Conservation (phyloP, 345 rosid species). For the Boechera divaricarpa region DNA sequence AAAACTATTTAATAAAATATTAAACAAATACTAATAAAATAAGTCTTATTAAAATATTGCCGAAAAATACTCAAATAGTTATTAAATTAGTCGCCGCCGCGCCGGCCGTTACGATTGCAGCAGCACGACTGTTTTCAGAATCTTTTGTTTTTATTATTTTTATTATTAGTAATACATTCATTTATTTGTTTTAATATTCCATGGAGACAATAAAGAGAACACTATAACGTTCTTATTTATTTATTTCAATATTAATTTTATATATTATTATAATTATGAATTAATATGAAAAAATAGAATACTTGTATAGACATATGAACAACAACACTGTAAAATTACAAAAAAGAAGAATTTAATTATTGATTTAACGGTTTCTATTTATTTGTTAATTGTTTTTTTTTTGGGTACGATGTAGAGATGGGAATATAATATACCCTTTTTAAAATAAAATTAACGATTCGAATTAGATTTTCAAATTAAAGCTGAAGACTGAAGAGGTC, state of each 20-base stretch:
- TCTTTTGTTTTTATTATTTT: neutral
- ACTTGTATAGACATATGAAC: too few relatives aligned
- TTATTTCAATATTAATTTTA: neutral
- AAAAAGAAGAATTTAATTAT: neutral
- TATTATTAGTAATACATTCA: neutral
- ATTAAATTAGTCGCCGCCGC: conserved; percentile 27
- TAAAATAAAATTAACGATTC: neutral
- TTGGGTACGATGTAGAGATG: conserved; percentile 29
- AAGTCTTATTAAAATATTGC: too few relatives aligned
- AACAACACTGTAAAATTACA: too few relatives aligned
- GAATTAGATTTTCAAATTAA: conserved; percentile 42
- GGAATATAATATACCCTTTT: neutral
- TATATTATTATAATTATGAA: neutral
- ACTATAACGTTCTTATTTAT: neutral
- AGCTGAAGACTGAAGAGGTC: conserved; percentile 23
- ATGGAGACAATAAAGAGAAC: neutral
- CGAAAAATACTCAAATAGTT: neutral
- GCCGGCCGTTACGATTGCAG: conserved; percentile 40
- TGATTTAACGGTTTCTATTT: neutral
- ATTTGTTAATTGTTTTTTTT: neutral
- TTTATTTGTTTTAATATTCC: neutral
- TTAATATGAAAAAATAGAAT: too few relatives aligned
- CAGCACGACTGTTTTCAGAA: conserved; percentile 33
- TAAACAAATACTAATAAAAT: neutral
- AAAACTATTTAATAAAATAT: neutral